Base-by-base conservation (phyloP, 208 protist species). In the Sergeia podlipaevii region DNA sequence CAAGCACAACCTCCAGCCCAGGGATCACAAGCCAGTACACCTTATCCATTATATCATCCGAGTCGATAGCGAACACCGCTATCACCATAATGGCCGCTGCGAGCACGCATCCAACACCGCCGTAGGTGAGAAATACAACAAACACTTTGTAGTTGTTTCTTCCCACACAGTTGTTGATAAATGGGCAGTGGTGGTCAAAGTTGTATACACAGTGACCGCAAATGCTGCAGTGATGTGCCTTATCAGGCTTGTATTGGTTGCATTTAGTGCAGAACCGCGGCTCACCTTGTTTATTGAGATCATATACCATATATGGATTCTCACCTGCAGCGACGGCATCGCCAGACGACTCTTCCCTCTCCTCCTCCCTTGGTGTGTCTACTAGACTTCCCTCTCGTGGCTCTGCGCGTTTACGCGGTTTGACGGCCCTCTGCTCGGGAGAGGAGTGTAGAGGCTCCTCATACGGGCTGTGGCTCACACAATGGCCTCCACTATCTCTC, bases 131-230 rank as follows among this genome's bases (percentile, higher is more conserved):
- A 51, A 92, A 89, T 5, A 90, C 15, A 2, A 93, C 17, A 46
- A 95, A 97, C 10, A 85, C 54, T 52, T 91, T 91, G 49, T 93
- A 89, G 65, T 93, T 97, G 32, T 85, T 70, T 51, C 73, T 75
- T 4, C 88, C 85, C 5, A 97, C 81, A 48, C 93, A 97, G 61
- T 95, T 97, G 60, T 95, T 95, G 13, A 97, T 36, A 24, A 75
- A 92, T 13, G 80, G 85, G 67, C 93, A 97, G 70, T 97, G 93
- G 52, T 97, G 93, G 60, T 97, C 93, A 52, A 96, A 91, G 45
- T 72, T 49, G 42, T 60, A 80, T 1, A 94, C 78, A 57, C 93
- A 97, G 11, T 68, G 61, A 33, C 59, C 13, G 50, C 91, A 97
- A 26, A 72, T 23, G n/a, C 65, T 23, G 71, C 91, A 97, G 77